Conservation (phyloP, 768 basidiomycete genomes). For the Leucocoprinus leucothites region DNA sequence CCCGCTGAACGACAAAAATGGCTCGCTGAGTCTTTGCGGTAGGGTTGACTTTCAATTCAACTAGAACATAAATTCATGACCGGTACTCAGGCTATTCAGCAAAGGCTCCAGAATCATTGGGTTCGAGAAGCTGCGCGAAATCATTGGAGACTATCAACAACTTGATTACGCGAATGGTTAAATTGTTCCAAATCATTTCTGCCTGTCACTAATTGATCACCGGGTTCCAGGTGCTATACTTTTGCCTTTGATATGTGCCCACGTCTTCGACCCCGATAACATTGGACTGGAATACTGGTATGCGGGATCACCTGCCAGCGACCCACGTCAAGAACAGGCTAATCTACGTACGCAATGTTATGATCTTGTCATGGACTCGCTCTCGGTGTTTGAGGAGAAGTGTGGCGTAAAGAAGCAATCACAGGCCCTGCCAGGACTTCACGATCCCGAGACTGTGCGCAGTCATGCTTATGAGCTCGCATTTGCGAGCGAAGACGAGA, state of each 20-base stretch:
- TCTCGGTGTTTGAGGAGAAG: conserved; percentile 76
- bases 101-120: conserved; percentile 86
- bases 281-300: conserved; percentile 77
- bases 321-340: conserved; percentile 54
- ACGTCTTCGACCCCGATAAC: conserved; percentile 71
- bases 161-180: conserved; percentile 80
- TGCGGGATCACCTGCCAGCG: conserved; percentile 52
- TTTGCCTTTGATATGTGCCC: conserved; percentile 82
- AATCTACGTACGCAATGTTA: conserved; percentile 74
- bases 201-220: neutral
- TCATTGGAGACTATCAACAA: conserved; percentile 86
- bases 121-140: conserved; percentile 79
- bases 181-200: neutral
- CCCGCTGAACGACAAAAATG: conserved; percentile 71
- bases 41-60: conserved; percentile 16
- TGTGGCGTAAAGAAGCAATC: conserved; percentile 28
- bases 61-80: conserved; percentile 9
- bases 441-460: conserved; percentile 70
- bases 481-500: conserved; percentile 80
- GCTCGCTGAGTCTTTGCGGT: conserved; percentile 88
- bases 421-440: conserved; percentile 27
- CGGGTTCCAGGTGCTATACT: conserved; percentile 67
- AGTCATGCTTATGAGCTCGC: conserved; percentile 85
- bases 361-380: conserved; percentile 76
- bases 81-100: conserved; percentile 65